Conservation (phyloP, 176 grass and related monocot genomes). For the Aegilops tauschii region DNA sequence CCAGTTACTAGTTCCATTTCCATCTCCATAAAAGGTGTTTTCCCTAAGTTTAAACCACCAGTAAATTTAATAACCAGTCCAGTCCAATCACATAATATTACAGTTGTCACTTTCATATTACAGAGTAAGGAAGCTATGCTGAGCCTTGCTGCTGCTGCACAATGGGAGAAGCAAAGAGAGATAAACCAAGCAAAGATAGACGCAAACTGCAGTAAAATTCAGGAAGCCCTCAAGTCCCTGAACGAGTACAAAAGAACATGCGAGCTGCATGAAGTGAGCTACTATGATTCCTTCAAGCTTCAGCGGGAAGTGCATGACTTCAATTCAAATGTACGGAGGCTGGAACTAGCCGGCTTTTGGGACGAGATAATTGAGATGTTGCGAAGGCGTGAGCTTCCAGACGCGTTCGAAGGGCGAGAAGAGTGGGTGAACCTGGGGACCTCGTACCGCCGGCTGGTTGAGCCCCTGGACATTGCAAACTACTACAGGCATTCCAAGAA, state of each 20-base stretch:
- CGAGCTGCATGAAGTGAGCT: slow-evolving; percentile 56
- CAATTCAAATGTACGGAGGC: slow-evolving; percentile 71
- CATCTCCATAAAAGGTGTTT: neutral
- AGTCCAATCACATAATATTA: neutral
- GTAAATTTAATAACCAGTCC: neutral
- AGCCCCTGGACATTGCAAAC: slow-evolving; percentile 97
- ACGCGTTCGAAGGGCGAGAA: slow-evolving; percentile 62
- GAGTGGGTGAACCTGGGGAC: slow-evolving; percentile 87
- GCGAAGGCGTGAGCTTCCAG: slow-evolving; percentile 69
- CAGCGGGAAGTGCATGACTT: slow-evolving; percentile 83
- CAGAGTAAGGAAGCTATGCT: slow-evolving; percentile 82
- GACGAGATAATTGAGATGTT: slow-evolving; percentile 96
- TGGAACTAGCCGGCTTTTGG: slow-evolving; percentile 82
- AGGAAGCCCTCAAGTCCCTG: slow-evolving; percentile 55
- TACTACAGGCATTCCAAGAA: slow-evolving; percentile 96
- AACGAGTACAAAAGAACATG: slow-evolving; percentile 62
- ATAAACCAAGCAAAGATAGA: slow-evolving; percentile 76
- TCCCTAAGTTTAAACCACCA: neutral
- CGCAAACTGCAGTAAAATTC: slow-evolving; percentile 71
- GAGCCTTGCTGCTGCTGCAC: slow-evolving; percentile 55
- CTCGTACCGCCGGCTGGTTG: slow-evolving; percentile 66
- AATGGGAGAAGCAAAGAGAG: slow-evolving; percentile 92
- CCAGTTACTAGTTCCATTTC: neutral
- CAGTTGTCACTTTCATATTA: slow-evolving; percentile 6
- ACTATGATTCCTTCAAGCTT: slow-evolving; percentile 91